Base-by-base conservation (phyloP, 805 yeast species). In the Jamesozyma lodderae region DNA sequence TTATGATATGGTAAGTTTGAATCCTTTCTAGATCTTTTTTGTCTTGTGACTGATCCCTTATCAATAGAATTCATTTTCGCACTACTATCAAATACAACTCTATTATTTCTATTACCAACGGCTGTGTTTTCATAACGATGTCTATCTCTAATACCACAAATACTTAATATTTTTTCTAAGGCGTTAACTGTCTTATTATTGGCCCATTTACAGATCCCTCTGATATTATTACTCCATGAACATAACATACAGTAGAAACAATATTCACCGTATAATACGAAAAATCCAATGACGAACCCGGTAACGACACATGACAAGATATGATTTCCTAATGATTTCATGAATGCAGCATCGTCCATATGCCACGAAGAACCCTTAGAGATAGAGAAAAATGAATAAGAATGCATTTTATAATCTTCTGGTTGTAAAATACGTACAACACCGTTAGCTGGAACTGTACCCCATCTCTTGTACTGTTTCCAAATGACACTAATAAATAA, bases 291-390 rank as follows among this genome's bases (percentile, higher is more conserved):
- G 14, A 73, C 43, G 47, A 81, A 77, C 1, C 95, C 95, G 11
- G 73, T 73, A 30, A 81, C 53, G 2, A 85, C 83, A 20, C 87
- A 80, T 28, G 80, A 61, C 13, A 76, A 69, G 46, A 88, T 75
- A 59, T 88, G 95, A 46, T 74, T 70, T 14, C 84, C 86, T 61
- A 87, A 63, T 7, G 73, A 64, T 53, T 82, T 77, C 60, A 87
- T 75, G 55, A 84, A 74, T 38, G 76, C 70, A 9, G 96, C 95
- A 59, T 88, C 96, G 47, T 79, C 85, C 52, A 75, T 63, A 62
- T 88, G 96, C 96, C 96, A 88, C 19, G 94, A 82, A 0, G 94
- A 83, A 33, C 96, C 96, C 39, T 75, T 73, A 0, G 85, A 67
- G 39, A 84, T 79, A 28, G 76, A 69, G 60, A 88, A 87, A 56